Base-by-base conservation (phyloP, 495 filamentous ascomycete species). In the Hypoxylon intermedium region DNA sequence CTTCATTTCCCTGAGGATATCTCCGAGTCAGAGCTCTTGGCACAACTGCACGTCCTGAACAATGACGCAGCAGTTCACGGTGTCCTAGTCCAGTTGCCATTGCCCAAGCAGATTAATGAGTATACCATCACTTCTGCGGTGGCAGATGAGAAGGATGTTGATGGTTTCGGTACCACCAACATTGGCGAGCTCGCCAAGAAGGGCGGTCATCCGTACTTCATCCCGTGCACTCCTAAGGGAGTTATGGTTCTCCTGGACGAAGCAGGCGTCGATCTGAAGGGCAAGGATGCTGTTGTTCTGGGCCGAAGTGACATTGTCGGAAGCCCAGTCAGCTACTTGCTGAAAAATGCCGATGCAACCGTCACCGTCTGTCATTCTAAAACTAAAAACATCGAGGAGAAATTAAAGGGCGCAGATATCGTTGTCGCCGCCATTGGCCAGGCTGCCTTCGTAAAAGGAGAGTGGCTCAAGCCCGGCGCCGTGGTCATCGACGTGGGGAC, bases 401-500 rank as follows among this genome's bases (percentile, higher is more conserved):
- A 91, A 53, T 71, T 98, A 54, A 95, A 92, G 78, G 78, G 76
- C 34, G 95, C 95, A 15, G 94, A 98, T 65, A 84, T 98, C 46
- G 79, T 98, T 18, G 86, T 98, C 28, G 92, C 90, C 12, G 94
- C 94, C 12, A 97, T 98, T 75, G 94, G 94, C 28, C 79, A 92
- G 69, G 82, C 93, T 2, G 83, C 84, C 52, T 94, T 96, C 65
- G 84, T 98, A 63, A 92, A 91, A 74, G 94, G 93, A 47, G 92
- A 97, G 34, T 97, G 91, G 91, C 72, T 98, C 65, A 98, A 98
- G 78, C 85, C 88, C 7, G 94, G 94, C 18, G 91, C 83, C 15
- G 92, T 98, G 11, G 92, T 98, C 20, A 96, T 98, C 70, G 94
- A 98, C 71, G 94, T 98, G 19, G 94, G 94, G 42, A 98, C 93